Evolutionary conservation across 768 basidiomycete genomes (phyloP).

Genomic region (Termitomyces sp.): DNA sequence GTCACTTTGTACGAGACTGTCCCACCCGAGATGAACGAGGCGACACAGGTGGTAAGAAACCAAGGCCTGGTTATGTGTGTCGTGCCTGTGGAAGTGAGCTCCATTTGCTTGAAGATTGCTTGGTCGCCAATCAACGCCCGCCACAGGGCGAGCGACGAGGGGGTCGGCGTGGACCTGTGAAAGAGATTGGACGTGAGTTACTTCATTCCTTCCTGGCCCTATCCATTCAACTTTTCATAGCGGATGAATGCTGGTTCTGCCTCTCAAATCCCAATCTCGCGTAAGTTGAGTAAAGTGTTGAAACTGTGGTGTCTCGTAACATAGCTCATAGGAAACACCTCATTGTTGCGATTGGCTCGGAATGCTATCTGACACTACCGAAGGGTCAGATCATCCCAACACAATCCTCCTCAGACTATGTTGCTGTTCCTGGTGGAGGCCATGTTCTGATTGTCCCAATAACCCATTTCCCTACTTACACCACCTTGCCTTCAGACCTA

Average conservation of each 20-base stretch:
- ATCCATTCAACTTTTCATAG: constrained; percentile 30
- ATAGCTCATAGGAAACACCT: constrained; percentile 72
- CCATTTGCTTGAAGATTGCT: constrained; percentile 88
- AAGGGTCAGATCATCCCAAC: constrained; percentile 94
- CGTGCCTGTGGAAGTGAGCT: constrained; percentile 83
- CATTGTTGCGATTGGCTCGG: constrained; percentile 88
- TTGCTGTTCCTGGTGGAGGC: constrained; percentile 85
- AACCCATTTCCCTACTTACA: constrained; percentile 86
- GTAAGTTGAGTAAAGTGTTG: constrained; percentile 35
- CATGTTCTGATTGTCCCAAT: constrained; percentile 49
- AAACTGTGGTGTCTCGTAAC: constrained; percentile 5
- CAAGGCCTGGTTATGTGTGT: constrained; percentile 84
- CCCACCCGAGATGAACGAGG: constrained; percentile 73
- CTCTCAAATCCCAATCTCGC: constrained; percentile 89
- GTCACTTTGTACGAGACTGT: constrained; percentile 87
- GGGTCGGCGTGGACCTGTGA: constrained; percentile 52
- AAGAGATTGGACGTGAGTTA: constrained; percentile 74
- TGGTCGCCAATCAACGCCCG: constrained; percentile 52
- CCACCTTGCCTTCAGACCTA: constrained; percentile 76
- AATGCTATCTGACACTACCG: constrained; percentile 94
- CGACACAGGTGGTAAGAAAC: constrained; percentile 80
- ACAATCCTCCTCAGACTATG: constrained; percentile 43
- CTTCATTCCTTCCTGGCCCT: background rate
- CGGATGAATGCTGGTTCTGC: constrained; percentile 98
- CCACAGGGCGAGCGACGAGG: constrained; percentile 31